Evolutionary conservation across 306 rosid species (phyloP).

Genomic region (cucumber (Cucumis sativus)): Cucumber_9930_V3 NC_026656.2:12997501-12998000

Average conservation of each 20-base stretch:
- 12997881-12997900: slow-evolving; percentile 59
- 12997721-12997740: slow-evolving; percentile 22
- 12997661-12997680: slow-evolving; percentile 8
- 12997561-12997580: slow-evolving; percentile 40
- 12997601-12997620: slow-evolving; percentile 24
- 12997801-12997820: slow-evolving; percentile 19
- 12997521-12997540: slow-evolving; percentile 45
- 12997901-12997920: slow-evolving; percentile 70
- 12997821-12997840: slow-evolving; percentile 20
- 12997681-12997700: slow-evolving; percentile 10
- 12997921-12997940: slow-evolving; percentile 65
- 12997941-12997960: slow-evolving; percentile 61
- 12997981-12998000: slow-evolving; percentile 32
- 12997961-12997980: slow-evolving; percentile 38
- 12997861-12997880: slow-evolving; percentile 47
- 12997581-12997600: slow-evolving; percentile 30
- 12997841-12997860: slow-evolving; percentile 31
- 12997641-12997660: slow-evolving; percentile 18
- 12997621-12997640: slow-evolving; percentile 15
- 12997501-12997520: slow-evolving; percentile 36
- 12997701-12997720: slow-evolving; percentile 11
- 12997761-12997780: slow-evolving; percentile 52
- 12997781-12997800: slow-evolving; percentile 66
- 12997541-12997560: slow-evolving; percentile 50
- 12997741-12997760: slow-evolving; percentile 50